Conservation (phyloP, 202 grass and related monocot species). For the Zizania palustris region DNA sequence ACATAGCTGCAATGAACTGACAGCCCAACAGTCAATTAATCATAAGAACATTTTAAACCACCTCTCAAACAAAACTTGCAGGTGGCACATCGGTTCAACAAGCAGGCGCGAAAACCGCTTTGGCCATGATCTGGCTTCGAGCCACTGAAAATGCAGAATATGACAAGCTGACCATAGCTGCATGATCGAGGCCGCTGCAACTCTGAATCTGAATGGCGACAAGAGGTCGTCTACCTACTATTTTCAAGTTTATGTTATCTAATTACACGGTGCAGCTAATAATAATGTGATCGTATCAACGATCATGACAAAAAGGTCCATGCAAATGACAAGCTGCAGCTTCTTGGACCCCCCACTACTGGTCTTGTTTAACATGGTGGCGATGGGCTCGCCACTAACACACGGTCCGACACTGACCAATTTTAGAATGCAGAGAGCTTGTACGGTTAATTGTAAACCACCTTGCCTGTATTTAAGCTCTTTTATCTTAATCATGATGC, state of each 20-base stretch:
- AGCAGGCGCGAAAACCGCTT: background rate
- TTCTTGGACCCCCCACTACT: slow-evolving; percentile 16
- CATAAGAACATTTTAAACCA: slow-evolving; percentile 22
- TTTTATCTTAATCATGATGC: background rate
- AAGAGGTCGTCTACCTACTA: slow-evolving; percentile 19
- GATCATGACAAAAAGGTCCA: slow-evolving; percentile 24
- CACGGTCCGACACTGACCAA: background rate
- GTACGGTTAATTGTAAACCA: slow-evolving; percentile 10
- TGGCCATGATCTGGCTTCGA: slow-evolving; percentile 14
- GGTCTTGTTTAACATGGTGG: background rate
- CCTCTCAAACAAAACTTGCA: slow-evolving; percentile 17
- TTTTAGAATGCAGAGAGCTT: slow-evolving; percentile 11
- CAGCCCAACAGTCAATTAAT: slow-evolving; percentile 43
- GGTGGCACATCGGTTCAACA: slow-evolving; percentile 20
- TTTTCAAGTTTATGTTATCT: slow-evolving; percentile 26
- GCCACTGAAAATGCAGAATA: slow-evolving; percentile 34
- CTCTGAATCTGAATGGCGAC: slow-evolving; percentile 34
- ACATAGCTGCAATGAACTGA: slow-evolving; percentile 42
- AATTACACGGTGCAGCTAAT: background rate
- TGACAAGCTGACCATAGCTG: slow-evolving; percentile 25
- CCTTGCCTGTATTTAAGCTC: background rate
- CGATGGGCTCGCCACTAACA: slow-evolving; percentile 12
- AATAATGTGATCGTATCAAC: slow-evolving; percentile 33
- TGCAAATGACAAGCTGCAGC: slow-evolving; percentile 5
- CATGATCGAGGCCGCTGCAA: background rate